Evolutionary conservation across 2,329 filamentous ascomycete species (phyloP).

Genomic region (Daldinia eschscholtzii): DNA sequence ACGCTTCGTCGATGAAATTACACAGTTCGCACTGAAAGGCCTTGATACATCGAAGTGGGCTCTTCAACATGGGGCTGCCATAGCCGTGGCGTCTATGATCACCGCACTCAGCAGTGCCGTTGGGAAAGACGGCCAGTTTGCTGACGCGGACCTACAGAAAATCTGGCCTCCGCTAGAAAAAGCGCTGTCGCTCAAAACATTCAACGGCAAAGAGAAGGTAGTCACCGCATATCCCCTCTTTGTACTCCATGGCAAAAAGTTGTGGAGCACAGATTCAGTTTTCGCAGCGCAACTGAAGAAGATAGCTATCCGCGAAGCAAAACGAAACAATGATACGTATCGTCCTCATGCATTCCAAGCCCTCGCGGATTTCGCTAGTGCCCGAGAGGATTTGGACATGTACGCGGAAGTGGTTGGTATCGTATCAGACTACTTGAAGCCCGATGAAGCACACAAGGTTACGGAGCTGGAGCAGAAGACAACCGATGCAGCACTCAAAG

Average conservation of each 20-base stretch:
- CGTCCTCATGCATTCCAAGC: constrained; percentile 79
- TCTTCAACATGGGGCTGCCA: constrained; percentile 87
- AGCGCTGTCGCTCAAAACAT: constrained; percentile 88
- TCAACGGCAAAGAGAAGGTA: constrained; percentile 89
- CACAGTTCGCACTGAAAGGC: constrained; percentile 73
- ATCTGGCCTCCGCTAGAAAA: constrained; percentile 90
- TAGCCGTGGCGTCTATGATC: constrained; percentile 81
- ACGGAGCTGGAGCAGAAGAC: constrained; percentile 60
- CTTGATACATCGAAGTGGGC: constrained; percentile 88
- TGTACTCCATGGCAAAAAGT: constrained; percentile 70
- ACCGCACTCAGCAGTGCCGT: constrained; percentile 72
- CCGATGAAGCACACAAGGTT: constrained; percentile 57
- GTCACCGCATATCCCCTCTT: constrained; percentile 84
- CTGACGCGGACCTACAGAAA: constrained; percentile 67
- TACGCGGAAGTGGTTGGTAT: constrained; percentile 75
- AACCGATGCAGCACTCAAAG: constrained; percentile 64
- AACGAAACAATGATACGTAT: constrained; percentile 89
- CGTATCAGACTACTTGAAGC: constrained; percentile 72
- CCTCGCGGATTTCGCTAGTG: constrained; percentile 78
- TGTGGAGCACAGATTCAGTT: constrained; percentile 66
- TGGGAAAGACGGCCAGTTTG: constrained; percentile 69
- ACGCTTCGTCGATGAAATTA: constrained; percentile 87
- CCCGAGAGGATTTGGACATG: constrained; percentile 77
- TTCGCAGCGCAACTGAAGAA: constrained; percentile 79
- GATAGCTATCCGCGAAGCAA: constrained; percentile 87